A percentile compares a stretch with the other conserved stretches of the same genome.
These are phyloP conservation scores for Peniophora sp. DNA, from an alignment of 1,284 basidiomycete species.

Conservation along the genomic window DNA sequence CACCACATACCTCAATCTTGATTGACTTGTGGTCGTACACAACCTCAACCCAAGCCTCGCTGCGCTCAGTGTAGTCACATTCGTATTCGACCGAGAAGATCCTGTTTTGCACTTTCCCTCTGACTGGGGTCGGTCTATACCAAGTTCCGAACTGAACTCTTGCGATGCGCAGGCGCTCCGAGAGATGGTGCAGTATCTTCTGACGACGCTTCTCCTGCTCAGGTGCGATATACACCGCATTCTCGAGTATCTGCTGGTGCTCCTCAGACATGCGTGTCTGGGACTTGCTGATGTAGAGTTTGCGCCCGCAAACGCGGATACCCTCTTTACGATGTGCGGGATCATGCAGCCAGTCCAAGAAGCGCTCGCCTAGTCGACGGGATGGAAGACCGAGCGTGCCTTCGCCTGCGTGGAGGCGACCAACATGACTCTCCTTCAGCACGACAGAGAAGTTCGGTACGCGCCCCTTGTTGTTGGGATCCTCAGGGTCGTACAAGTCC, in stretches of 20 bases:
- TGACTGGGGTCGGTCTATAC: constrained; percentile 24
- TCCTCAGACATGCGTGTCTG: background rate
- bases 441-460: constrained; percentile 13
- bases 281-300: background rate
- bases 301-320: constrained; percentile 3
- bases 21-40: constrained; percentile 54
- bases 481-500: constrained; percentile 8
- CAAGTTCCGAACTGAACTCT: constrained; percentile 51
- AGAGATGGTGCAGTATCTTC: constrained; percentile 29
- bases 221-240: constrained; percentile 10
- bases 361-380: background rate
- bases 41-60: constrained; percentile 43
- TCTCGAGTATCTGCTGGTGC: constrained; percentile 6
- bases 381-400: constrained; percentile 10
- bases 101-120: constrained; percentile 20
- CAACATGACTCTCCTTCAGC: constrained; percentile 8
- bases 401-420: constrained; percentile 8
- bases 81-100: constrained; percentile 52
- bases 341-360: constrained; percentile 9
- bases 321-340: background rate
- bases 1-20: constrained; percentile 36
- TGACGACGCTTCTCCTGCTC: constrained; percentile 6
- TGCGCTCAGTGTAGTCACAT: constrained; percentile 23
- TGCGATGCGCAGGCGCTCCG: constrained; percentile 38
- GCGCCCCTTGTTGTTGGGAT: constrained; percentile 7